Evolutionary conservation across 1,284 basidiomycete genomes (phyloP).

Genomic region (Porodaedalea pini): DNA sequence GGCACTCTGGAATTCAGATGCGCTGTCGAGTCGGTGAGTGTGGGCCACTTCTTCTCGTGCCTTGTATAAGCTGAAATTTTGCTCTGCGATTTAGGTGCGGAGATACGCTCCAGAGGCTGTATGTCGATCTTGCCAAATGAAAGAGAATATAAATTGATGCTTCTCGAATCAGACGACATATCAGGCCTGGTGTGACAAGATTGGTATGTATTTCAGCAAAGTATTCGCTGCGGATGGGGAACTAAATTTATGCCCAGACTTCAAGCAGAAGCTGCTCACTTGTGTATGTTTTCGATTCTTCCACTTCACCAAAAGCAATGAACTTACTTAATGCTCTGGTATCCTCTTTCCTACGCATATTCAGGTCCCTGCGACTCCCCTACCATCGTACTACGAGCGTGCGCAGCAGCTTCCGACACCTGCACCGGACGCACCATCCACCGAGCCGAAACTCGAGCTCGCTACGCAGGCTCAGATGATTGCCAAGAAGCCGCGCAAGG

Average conservation of each 20-base stretch:
- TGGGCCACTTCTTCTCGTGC: slow-evolving; percentile 23
- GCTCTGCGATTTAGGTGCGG: slow-evolving; percentile 39
- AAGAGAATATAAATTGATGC: neutral
- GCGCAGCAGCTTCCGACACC: slow-evolving; percentile 4
- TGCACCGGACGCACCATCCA: neutral
- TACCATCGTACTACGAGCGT: slow-evolving; percentile 18
- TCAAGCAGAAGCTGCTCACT: slow-evolving; percentile 54
- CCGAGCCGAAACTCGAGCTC: neutral
- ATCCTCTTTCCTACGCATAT: neutral
- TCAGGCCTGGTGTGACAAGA: slow-evolving; percentile 71
- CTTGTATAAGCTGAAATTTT: slow-evolving; percentile 22
- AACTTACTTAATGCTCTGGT: neutral
- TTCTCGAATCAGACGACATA: slow-evolving; percentile 46
- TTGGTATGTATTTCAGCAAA: slow-evolving; percentile 37
- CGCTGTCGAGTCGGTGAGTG: slow-evolving; percentile 74
- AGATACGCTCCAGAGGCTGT: slow-evolving; percentile 56
- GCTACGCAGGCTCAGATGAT: slow-evolving; percentile 14
- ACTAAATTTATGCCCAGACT: slow-evolving; percentile 42
- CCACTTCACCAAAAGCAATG: neutral
- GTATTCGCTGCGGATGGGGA: neutral
- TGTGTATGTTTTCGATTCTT: slow-evolving; percentile 42
- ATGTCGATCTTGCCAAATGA: slow-evolving; percentile 25
- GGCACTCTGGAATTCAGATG: slow-evolving; percentile 81
- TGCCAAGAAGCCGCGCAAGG: slow-evolving; percentile 17
- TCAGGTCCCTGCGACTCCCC: slow-evolving; percentile 19